Base-by-base conservation (phyloP, 2,329 filamentous ascomycete genomes). In the Massarina eburnea region DNA sequence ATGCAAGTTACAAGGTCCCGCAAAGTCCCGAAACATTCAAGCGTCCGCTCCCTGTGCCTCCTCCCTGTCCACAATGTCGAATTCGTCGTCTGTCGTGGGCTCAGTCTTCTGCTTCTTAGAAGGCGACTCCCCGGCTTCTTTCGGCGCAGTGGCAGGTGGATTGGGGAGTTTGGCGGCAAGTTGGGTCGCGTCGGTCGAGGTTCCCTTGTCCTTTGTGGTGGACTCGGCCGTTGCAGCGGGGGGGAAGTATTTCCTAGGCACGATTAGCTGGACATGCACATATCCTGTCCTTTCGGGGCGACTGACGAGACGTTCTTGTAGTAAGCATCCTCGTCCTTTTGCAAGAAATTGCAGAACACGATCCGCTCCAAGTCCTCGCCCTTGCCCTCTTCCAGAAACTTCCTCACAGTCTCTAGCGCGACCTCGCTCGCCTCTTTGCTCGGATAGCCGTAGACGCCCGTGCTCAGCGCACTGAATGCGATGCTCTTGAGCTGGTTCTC, bases 391-490 rank as follows among this genome's bases (percentile, higher is more conserved):
- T 77, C 75, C 19, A 86, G 57, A 62, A 83, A 85, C 33, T 68
- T 70, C 42, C 77, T 74, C 35, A 83, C 80, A 29, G 81, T 81
- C 24, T 79, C 74, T 41, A 87, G 78, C 1, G 90, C 94, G 8
- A 86, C 78, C n/a, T 76, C 68, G 0, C 90, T 89, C 1, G 92
- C 94, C 32, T 84, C 79, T 1, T 64, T 53, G 57, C 82, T 88
- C 0, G 92, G 92, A 64, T 95, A 97, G 1, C 89, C 89, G 64
- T 96, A 97, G 1, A 96, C 70, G 0, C 92, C 94, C 1, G 92
- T 96, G 63, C 91, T 95, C 48, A 97, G 79, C 17, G 83, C 86
- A 32, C 85, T 83, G 59, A 99, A 96, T 0, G 89, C 94, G 44
- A 97, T 78, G 36, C 81, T 89, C 62, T 78, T 81, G 59, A 88